These are phyloP conservation scores for Viola pubescens DNA, from an alignment of 441 rosid genomes.

Conservation along the genomic window DNA sequence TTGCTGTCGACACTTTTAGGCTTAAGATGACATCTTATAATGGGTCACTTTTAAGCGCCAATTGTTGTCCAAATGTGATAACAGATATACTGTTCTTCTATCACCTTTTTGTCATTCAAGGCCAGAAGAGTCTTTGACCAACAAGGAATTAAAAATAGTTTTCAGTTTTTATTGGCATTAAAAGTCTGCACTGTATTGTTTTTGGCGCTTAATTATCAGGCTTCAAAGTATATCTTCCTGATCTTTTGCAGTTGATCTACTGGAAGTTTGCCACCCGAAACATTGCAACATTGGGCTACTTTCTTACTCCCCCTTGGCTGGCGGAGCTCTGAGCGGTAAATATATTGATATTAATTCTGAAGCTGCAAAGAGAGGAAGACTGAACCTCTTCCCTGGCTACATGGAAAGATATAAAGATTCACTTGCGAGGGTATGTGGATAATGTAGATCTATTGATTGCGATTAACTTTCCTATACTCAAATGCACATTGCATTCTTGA, in stretches of 20 bases:
- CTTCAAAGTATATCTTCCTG: neutral
- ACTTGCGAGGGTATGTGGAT: constrained; percentile 46
- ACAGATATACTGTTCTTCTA: too few relatives aligned
- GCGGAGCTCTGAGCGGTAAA: constrained; percentile 71
- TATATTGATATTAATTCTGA: constrained; percentile 48
- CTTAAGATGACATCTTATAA: too few relatives aligned
- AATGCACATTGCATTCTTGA: too few relatives aligned
- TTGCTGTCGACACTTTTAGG: neutral
- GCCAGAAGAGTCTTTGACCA: too few relatives aligned
- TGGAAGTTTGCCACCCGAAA: constrained; percentile 86
- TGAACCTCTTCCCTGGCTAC: constrained; percentile 80
- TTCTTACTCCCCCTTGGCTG: constrained; percentile 75
- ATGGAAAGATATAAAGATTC: constrained; percentile 82
- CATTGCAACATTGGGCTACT: constrained; percentile 79
- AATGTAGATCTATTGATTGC: neutral
- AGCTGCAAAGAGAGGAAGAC: constrained; percentile 63
- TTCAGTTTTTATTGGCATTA: neutral
- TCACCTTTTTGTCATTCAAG: too few relatives aligned
- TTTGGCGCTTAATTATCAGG: neutral
- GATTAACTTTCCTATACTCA: neutral
- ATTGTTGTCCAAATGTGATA: too few relatives aligned
- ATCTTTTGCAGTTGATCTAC: constrained; percentile 56
- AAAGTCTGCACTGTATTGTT: neutral
- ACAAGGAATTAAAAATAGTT: neutral
- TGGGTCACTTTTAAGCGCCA: too few relatives aligned